Conservation (phyloP, 176 grass and related monocot species). For the Phoenix roebelenii region DNA sequence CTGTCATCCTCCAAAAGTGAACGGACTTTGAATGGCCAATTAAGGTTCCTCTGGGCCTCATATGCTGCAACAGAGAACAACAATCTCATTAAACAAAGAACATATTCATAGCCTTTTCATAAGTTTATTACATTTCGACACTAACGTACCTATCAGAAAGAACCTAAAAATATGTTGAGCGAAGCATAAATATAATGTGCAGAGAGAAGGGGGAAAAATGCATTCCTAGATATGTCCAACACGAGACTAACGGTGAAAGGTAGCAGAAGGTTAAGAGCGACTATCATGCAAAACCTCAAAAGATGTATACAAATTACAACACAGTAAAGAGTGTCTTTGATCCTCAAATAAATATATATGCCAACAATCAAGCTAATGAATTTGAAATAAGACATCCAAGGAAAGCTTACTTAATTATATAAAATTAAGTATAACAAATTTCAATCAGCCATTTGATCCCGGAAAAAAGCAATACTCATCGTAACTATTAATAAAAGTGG, state of each 20-base stretch:
- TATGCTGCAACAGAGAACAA: constrained; percentile 34
- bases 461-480: too few relatives aligned
- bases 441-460: too few relatives aligned
- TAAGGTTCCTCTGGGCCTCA: constrained; percentile 43
- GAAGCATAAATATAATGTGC: not conserved
- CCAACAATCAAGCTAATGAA: too few relatives aligned
- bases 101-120: not conserved
- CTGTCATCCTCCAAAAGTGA: constrained; percentile 42
- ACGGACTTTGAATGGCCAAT: constrained; percentile 54
- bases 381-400: too few relatives aligned
- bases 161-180: too few relatives aligned
- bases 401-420: too few relatives aligned
- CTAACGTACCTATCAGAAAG: not conserved
- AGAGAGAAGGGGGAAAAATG: not conserved
- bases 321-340: too few relatives aligned
- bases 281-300: not conserved
- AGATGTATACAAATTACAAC: not conserved
- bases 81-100: not conserved
- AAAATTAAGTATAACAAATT: too few relatives aligned
- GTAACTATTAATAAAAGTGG: too few relatives aligned
- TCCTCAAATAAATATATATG: too few relatives aligned
- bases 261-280: not conserved
- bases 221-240: not conserved
- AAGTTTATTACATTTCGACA: not conserved
- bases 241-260: not conserved